Percentiles rank a stretch among this genome's conserved stretches.
Conservation (phyloP, 441 rosid species). For the Gossypium davidsonii region DNA sequence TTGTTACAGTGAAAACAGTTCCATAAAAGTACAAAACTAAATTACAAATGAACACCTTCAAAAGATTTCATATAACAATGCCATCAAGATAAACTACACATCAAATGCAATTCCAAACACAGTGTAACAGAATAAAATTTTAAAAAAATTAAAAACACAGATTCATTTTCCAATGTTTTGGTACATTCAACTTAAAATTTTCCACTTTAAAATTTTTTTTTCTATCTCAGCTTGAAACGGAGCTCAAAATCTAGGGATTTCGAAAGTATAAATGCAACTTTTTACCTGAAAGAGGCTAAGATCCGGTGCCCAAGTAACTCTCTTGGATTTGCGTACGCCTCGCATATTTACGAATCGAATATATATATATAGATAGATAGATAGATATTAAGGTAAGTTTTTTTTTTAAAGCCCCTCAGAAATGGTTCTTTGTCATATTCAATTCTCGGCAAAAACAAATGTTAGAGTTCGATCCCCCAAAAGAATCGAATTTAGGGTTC, state of each 20-base stretch:
- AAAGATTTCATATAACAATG: no score
- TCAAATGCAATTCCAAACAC: no score
- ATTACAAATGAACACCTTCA: no score
- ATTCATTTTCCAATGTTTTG: background rate
- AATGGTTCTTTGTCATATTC: constrained; percentile 20
- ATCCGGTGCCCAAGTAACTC: constrained; percentile 89
- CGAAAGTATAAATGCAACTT: constrained; percentile 10
- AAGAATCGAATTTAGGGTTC: constrained; percentile 11
- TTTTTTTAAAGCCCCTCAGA: background rate
- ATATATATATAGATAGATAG: background rate
- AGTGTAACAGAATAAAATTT: background rate
- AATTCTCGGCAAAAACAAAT: constrained; percentile 22
- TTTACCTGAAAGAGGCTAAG: constrained; percentile 96
- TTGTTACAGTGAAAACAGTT: no score
- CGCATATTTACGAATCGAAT: constrained; percentile 58
- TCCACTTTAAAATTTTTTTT: background rate
- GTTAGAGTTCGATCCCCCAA: constrained; percentile 12
- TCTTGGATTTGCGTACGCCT: constrained; percentile 71
- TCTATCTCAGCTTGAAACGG: constrained; percentile 6
- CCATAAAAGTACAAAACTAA: no score
- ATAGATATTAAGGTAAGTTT: no score
- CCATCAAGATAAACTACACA: no score
- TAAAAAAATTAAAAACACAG: background rate
- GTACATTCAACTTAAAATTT: constrained; percentile 1
- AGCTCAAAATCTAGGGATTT: constrained; percentile 10